phyloP scores from a whole-genome alignment of 352 stramenopile species.

The Phytophthora pseudosyringae region DNA sequence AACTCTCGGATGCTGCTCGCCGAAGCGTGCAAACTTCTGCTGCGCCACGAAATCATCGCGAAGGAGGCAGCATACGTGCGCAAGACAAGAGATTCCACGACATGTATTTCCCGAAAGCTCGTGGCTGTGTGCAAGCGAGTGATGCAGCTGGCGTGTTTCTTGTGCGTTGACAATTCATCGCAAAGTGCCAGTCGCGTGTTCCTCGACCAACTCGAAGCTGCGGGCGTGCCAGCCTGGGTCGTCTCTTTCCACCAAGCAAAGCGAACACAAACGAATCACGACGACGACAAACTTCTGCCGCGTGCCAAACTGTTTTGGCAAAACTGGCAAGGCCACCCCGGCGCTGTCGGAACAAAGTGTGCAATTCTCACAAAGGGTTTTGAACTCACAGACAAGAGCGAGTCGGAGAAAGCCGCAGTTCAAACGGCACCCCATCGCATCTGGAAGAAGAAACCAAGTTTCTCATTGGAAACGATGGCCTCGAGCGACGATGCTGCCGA shows the following conservation, averaged over 20 bases:
- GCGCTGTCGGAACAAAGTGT: neutral
- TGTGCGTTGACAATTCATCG: constrained; percentile 40
- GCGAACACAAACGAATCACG: neutral
- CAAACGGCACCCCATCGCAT: neutral
- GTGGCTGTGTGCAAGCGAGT: constrained; percentile 40
- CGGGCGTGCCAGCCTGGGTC: constrained; percentile 36
- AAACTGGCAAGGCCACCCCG: constrained; percentile 30
- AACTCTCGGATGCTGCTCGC: constrained; percentile 34
- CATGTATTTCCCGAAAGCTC: neutral
- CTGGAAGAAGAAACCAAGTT: neutral
- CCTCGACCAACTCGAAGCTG: constrained; percentile 20
- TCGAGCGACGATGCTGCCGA: neutral
- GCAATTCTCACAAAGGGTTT: neutral
- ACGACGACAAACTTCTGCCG: neutral
- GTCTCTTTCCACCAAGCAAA: constrained; percentile 32
- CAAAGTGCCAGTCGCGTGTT: constrained; percentile 31
- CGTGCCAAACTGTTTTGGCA: constrained; percentile 38
- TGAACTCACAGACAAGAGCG: neutral
- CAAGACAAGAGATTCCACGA: constrained; percentile 1
- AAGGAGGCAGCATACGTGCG: constrained; percentile 27
- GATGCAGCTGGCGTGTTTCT: constrained; percentile 47
- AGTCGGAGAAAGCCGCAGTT: constrained; percentile 8
- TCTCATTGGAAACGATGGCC: neutral
- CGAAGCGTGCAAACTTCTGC: constrained; percentile 34
- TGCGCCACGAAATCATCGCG: constrained; percentile 25